Conservation (phyloP, 179 eudicot genomes). For the Beta macrorhiza region DNA sequence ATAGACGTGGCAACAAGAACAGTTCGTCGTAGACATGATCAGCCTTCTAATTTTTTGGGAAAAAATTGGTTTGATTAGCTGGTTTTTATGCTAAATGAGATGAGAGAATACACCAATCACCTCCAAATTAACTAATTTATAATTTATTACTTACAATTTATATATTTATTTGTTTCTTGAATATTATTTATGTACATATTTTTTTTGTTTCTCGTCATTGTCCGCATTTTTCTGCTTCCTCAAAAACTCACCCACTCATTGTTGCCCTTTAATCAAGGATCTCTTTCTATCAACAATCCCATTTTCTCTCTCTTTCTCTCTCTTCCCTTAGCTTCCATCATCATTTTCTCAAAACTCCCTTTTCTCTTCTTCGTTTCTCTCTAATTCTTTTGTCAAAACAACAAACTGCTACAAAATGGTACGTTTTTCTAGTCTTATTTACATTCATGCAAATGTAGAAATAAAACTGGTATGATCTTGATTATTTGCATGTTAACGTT, state of each 20-base stretch:
- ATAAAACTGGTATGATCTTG: background rate
- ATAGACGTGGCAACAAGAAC: conserved; percentile 38
- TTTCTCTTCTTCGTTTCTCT: background rate
- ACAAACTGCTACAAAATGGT: conserved; percentile 36
- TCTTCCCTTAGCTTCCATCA: conserved; percentile 11
- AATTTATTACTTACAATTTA: background rate
- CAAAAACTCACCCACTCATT: conserved; percentile 36
- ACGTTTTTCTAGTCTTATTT: conserved; percentile 17
- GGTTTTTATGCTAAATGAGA: background rate
- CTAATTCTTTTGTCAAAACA: conserved; percentile 5
- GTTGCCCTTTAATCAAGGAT: conserved; percentile 37
- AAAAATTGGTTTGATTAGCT: conserved; percentile 18
- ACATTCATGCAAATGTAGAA: background rate
- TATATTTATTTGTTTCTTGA: background rate
- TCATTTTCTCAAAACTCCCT: conserved; percentile 17
- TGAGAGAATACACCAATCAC: background rate
- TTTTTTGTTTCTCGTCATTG: conserved; percentile 23
- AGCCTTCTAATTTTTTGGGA: conserved; percentile 1
- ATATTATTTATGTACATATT: background rate
- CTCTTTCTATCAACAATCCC: conserved; percentile 25
- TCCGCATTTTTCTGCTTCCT: conserved; percentile 35
- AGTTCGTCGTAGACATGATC: conserved; percentile 39
- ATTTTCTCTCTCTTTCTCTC: conserved; percentile 22
- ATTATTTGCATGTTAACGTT: background rate
- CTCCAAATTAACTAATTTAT: too few species aligned